Conservation (phyloP, 805 yeast genomes). For the Metschnikowia corniflorae region DNA sequence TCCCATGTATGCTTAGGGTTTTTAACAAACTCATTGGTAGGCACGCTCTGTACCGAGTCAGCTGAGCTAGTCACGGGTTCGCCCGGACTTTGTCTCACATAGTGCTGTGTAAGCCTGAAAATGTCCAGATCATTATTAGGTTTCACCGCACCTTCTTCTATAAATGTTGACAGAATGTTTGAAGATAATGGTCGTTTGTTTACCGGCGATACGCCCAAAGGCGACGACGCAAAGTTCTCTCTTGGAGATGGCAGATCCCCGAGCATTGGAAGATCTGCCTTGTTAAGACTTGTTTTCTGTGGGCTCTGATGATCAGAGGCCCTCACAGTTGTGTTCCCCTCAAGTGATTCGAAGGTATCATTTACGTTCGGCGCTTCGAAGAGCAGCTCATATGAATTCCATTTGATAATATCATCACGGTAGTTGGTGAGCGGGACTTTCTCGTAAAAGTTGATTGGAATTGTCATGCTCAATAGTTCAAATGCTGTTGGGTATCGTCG, state of each 20-base stretch:
- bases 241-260: slow-evolving; percentile 1
- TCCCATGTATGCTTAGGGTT: slow-evolving; percentile 20
- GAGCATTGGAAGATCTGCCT: too few relatives aligned
- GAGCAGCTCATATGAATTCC: slow-evolving; percentile 20
- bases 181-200: neutral
- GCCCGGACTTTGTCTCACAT: neutral
- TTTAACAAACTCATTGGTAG: slow-evolving; percentile 7
- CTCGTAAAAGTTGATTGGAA: slow-evolving; percentile 12
- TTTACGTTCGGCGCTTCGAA: slow-evolving; percentile 9
- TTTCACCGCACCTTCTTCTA: neutral
- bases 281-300: slow-evolving; percentile 1
- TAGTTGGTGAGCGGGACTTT: slow-evolving; percentile 16
- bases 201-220: neutral
- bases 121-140: slow-evolving; percentile 10
- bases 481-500: slow-evolving; percentile 26
- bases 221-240: neutral
- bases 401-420: slow-evolving; percentile 21
- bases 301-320: neutral
- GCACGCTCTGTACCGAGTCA: slow-evolving; percentile 8
- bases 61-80: slow-evolving; percentile 1
- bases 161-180: neutral
- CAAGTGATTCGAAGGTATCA: neutral
- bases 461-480: slow-evolving; percentile 26
- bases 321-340: neutral
- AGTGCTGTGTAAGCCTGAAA: slow-evolving; percentile 13